phyloP scores from a whole-genome alignment of 2,329 filamentous ascomycete species.

The Phaeophleospora eucalypticola region DNA sequence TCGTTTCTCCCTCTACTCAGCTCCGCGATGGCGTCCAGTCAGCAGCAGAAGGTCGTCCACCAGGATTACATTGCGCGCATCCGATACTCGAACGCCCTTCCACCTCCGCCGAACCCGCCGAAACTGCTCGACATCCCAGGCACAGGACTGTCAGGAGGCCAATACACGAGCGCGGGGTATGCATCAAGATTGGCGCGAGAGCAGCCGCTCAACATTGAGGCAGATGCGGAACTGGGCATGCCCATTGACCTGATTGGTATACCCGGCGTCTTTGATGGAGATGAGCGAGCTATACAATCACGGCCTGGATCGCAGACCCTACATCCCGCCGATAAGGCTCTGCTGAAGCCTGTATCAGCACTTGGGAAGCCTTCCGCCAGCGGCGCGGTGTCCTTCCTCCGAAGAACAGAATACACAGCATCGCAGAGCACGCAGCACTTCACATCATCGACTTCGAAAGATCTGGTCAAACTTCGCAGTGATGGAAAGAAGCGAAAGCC shows the following conservation, averaged over 20 bases:
- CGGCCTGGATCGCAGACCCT: conserved; percentile 65
- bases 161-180: conserved; percentile 88
- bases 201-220: conserved; percentile 93
- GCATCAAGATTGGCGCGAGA: conserved; percentile 84
- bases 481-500: conserved; percentile 38
- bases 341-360: conserved; percentile 77
- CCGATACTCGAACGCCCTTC: conserved; percentile 91
- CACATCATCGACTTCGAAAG: conserved; percentile 53
- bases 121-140: conserved; percentile 97
- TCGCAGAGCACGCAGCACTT: conserved; percentile 44
- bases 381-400: conserved; percentile 83
- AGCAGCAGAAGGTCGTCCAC: conserved; percentile 40
- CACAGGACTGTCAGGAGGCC: conserved; percentile 76
- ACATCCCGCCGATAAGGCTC: conserved; percentile 77
- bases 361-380: conserved; percentile 80
- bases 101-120: conserved; percentile 87
- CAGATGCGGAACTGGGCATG: conserved; percentile 97
- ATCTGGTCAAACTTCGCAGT: conserved; percentile 43
- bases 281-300: conserved; percentile 71
- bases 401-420: conserved; percentile 92
- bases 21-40: conserved; percentile 24
- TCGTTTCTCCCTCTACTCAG: background rate
- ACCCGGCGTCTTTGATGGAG: conserved; percentile 89
- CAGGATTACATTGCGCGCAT: conserved; percentile 97
- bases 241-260: conserved; percentile 92